phyloP scores from a whole-genome alignment of 352 stramenopile genomes.

The Halophytophthora polymorphica region DNA sequence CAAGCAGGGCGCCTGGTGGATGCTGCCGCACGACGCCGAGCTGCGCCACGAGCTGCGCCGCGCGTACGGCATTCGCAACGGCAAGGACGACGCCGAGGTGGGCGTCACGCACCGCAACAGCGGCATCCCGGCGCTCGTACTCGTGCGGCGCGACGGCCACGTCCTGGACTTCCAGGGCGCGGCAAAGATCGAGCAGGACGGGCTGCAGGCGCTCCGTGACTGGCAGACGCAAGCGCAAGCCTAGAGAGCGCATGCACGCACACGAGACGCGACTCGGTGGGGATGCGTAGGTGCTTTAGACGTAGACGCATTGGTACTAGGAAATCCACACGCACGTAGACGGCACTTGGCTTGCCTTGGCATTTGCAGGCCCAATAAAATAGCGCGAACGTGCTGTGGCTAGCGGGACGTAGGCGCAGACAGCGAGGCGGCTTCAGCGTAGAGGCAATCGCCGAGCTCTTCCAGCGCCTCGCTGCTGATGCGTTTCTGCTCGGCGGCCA shows the following conservation, averaged over 20 bases:
- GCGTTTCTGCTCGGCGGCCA: constrained; percentile 33
- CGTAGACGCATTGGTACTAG: too few species aligned
- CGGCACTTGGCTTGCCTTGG: constrained; percentile 8
- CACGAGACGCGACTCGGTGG: too few species aligned
- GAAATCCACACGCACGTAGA: too few species aligned
- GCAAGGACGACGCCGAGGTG: constrained; percentile 56
- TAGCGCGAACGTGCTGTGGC: constrained; percentile 7
- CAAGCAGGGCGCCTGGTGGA: constrained; percentile 71
- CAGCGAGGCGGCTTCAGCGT: constrained; percentile 40
- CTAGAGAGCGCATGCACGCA: neutral
- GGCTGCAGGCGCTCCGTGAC: constrained; percentile 27
- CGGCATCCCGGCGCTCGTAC: constrained; percentile 66
- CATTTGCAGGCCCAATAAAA: constrained; percentile 18
- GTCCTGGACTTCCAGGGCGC: constrained; percentile 57
- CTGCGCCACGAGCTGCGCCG: constrained; percentile 66
- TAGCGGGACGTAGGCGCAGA: constrained; percentile 43
- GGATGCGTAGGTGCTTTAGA: too few species aligned
- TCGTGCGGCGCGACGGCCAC: constrained; percentile 48
- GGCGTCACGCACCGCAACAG: constrained; percentile 56
- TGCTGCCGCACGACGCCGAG: constrained; percentile 49
- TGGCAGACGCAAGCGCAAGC: constrained; percentile 24
- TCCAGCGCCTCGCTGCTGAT: constrained; percentile 52
- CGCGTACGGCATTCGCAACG: constrained; percentile 72
- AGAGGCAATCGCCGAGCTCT: constrained; percentile 50
- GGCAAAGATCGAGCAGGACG: constrained; percentile 49